These are phyloP conservation scores for Mrakia hoshinonis DNA, from an alignment of 768 basidiomycete genomes.

Conservation along the genomic window DNA sequence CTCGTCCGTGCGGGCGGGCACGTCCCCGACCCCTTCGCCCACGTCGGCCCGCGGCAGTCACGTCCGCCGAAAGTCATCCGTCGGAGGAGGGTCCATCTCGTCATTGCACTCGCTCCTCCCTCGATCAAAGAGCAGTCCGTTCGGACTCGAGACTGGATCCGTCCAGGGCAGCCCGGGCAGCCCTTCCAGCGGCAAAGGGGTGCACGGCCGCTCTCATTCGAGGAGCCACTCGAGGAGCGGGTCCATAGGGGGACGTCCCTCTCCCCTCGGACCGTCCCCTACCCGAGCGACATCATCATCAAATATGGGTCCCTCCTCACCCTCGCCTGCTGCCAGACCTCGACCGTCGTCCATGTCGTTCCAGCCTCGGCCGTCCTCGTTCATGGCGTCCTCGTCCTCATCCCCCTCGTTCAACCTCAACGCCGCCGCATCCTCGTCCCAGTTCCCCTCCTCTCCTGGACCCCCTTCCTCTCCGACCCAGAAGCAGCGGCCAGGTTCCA, in stretches of 20 bases:
- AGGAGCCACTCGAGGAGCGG: conserved; percentile 8
- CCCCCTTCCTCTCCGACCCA: neutral
- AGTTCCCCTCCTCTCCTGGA: neutral
- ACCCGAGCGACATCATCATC: neutral
- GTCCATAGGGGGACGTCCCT: conserved; percentile 12
- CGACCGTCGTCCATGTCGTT: neutral
- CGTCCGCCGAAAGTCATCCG: conserved; percentile 2
- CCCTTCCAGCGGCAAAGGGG: neutral
- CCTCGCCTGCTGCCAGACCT: neutral
- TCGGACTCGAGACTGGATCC: neutral
- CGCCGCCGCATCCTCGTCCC: neutral
- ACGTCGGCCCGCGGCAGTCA: conserved; percentile 2
- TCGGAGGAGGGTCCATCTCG: neutral
- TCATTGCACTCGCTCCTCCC: neutral
- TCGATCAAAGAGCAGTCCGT: conserved; percentile 16
- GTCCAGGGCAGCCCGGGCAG: neutral
- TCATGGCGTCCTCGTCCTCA: conserved; percentile 8
- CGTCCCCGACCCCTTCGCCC: neutral
- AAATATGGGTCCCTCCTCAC: neutral
- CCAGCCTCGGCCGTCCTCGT: neutral
- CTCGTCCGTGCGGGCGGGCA: neutral
- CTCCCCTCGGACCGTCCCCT: neutral
- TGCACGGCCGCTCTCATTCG: neutral
- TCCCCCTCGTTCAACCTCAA: neutral
- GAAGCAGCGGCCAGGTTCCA: neutral